Evolutionary conservation across 352 stramenopile genomes (phyloP).

Genomic region (Nothophytophthora sp.): DNA sequence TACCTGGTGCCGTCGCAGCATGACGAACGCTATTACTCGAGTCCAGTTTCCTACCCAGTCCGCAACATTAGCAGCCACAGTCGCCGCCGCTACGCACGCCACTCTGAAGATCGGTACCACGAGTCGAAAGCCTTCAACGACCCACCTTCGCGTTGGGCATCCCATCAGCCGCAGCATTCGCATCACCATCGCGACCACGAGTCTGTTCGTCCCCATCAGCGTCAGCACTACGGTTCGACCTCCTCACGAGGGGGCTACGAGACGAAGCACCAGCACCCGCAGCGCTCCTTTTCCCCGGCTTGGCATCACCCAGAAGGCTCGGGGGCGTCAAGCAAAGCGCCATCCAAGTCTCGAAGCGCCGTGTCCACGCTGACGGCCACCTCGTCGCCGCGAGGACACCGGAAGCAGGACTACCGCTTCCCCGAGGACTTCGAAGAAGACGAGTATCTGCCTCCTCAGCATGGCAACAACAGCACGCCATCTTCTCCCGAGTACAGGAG

Average conservation of each 20-base stretch:
- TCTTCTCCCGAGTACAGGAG: conserved; percentile 2
- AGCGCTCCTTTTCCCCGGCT: conserved; percentile 5
- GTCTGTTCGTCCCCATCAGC: conserved; percentile 8
- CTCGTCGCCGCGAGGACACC: conserved; percentile 3
- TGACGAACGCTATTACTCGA: conserved; percentile 13
- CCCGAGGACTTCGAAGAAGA: conserved; percentile 5
- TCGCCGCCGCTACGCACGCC: conserved; percentile 12
- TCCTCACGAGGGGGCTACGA: conserved; percentile 8
- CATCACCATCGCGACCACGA: conserved; percentile 17
- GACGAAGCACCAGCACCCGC: conserved; percentile 3
- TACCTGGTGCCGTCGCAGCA: conserved; percentile 20
- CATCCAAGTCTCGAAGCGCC: conserved; percentile 8
- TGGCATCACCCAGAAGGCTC: conserved; percentile 18
- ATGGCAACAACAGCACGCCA: conserved; percentile 1
- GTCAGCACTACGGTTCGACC: conserved; percentile 9
- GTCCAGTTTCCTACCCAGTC: conserved; percentile 1
- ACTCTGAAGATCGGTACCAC: conserved; percentile 17
- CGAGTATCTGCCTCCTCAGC: conserved; percentile 1
- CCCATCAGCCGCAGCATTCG: conserved; percentile 13
- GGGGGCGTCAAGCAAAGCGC: conserved; percentile 5
- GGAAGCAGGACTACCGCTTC: conserved; percentile 8
- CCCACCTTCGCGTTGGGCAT: conserved; percentile 6
- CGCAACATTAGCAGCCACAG: conserved; percentile 1
- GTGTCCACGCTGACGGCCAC: conserved; percentile 3
- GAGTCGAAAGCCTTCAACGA: conserved; percentile 14